Base-by-base conservation (phyloP, 2,329 filamentous ascomycete species). In the Exophiala calicioides region DNA sequence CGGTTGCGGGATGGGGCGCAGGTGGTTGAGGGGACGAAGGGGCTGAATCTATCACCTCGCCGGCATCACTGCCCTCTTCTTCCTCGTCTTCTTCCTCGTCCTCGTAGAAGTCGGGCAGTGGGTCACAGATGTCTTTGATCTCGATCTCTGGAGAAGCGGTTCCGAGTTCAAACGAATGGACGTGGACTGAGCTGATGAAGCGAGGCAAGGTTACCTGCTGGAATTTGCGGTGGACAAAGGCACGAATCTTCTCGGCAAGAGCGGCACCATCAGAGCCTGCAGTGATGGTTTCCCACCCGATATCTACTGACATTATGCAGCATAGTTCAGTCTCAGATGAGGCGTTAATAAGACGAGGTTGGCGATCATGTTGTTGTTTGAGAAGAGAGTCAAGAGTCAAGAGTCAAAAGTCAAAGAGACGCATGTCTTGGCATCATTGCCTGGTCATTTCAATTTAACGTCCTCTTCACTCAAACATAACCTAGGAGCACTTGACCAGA, bases 41-140 rank as follows among this genome's bases (percentile, higher is more conserved):
- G n/a, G n/a, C n/a, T n/a, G n/a, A n/a, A n/a, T n/a, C n/a, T n/a
- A n/a, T n/a, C n/a, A n/a, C n/a, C 33, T 43, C 35, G 5, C 15
- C 12, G 4, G 44, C 45, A 19, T 35, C 65, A 0, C 60, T 61
- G 2, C 76, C 75, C 2, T 72, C 74, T 4, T 69, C 68, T 7
- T 75, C 75, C 9, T 82, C 78, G 27, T 74, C 77, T 29, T 79
- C 78, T 19, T 80, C 75, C 16, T 79, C 78, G 50, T 86, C 85
- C 27, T 96, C 93, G 73, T 98, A 98, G 64, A 98, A 98, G 62
- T 98, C 93, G 1, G 90, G 85, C 48, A 97, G 78, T 2, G 93
- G 93, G 65, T 98, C 90, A 59, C 91, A 94, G 52, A 98, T 90
- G 67, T 97, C 93, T 70, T 96, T 97, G 61, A 98, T 84, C 64